Evolutionary conservation across 306 rosid species (phyloP).

Genomic region (Astragalus glycyphyllos): DNA sequence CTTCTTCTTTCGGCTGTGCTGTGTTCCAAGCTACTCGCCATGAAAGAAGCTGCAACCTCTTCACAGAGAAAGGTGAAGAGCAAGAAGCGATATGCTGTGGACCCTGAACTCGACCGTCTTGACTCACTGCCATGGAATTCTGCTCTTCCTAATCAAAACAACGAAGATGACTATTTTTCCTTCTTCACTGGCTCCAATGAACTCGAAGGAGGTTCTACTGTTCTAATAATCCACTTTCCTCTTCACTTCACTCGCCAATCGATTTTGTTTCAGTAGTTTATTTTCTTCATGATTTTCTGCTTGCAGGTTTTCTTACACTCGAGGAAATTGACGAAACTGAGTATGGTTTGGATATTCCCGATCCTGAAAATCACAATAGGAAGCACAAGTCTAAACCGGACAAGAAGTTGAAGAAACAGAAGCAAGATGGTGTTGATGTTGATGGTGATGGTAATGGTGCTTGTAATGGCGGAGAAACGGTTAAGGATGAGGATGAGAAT

Average conservation of each 20-base stretch:
- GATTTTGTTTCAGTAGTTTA: background rate
- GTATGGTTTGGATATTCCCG: constrained; percentile 68
- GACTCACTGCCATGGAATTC: constrained; percentile 76
- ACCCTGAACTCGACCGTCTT: constrained; percentile 61
- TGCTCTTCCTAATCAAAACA: constrained; percentile 49
- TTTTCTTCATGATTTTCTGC: background rate
- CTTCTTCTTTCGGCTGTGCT: background rate
- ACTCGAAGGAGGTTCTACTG: constrained; percentile 82
- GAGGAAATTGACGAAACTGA: constrained; percentile 91
- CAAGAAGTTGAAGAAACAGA: constrained; percentile 47
- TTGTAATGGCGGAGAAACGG: constrained; percentile 42
- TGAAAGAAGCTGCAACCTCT: constrained; percentile 41
- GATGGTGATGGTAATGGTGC: constrained; percentile 37
- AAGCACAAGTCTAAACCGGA: constrained; percentile 43
- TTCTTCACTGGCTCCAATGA: constrained; percentile 66
- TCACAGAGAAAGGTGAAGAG: constrained; percentile 52
- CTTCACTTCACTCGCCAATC: background rate
- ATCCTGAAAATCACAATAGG: constrained; percentile 46
- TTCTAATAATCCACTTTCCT: background rate
- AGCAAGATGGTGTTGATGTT: constrained; percentile 26
- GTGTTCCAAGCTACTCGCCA: constrained; percentile 23
- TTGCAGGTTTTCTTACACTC: constrained; percentile 77
- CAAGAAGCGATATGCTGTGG: constrained; percentile 45
- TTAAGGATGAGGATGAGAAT: constrained; percentile 50
- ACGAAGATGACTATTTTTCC: constrained; percentile 57